Evolutionary conservation across 768 basidiomycete species (phyloP).

Genomic region (Pleurotus citrinopileatus): DNA sequence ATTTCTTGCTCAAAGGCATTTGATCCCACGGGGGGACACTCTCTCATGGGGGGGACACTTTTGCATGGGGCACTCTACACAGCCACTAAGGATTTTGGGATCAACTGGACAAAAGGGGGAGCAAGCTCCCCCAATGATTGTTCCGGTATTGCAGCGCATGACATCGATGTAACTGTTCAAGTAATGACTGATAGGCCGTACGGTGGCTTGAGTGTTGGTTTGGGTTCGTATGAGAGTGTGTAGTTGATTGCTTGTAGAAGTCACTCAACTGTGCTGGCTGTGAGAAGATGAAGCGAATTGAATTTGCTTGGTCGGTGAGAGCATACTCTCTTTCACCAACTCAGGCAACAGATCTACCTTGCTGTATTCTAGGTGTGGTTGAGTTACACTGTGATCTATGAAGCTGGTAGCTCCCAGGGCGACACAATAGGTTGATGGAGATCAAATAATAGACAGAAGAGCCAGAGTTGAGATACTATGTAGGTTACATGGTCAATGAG

Average conservation of each 20-base stretch:
- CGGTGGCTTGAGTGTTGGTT: slow-evolving; percentile 72
- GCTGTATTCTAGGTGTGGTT: slow-evolving; percentile 20
- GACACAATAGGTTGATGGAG: neutral
- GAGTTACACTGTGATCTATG: too few species aligned
- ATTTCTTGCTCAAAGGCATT: too few species aligned
- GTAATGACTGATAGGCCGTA: slow-evolving; percentile 89
- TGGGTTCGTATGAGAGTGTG: slow-evolving; percentile 69
- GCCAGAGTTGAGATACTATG: too few species aligned
- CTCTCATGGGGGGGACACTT: too few species aligned
- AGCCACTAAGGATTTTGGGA: too few species aligned
- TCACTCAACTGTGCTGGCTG: slow-evolving; percentile 38
- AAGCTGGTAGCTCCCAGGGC: too few species aligned
- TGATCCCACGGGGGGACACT: too few species aligned
- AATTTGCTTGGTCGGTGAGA: slow-evolving; percentile 79
- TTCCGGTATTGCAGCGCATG: slow-evolving; percentile 1
- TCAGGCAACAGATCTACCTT: too few species aligned
- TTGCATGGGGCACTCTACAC: too few species aligned
- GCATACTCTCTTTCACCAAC: slow-evolving; percentile 32
- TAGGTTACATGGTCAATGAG: too few species aligned
- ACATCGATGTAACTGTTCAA: slow-evolving; percentile 40
- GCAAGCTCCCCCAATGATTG: too few species aligned
- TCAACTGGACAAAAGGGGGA: too few species aligned
- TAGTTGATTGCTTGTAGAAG: slow-evolving; percentile 81
- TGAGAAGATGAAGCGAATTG: slow-evolving; percentile 61
- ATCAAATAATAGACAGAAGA: neutral